Evolutionary conservation across 352 stramenopile species (phyloP).

Genomic region (Saprolegnia diclina): DNA sequence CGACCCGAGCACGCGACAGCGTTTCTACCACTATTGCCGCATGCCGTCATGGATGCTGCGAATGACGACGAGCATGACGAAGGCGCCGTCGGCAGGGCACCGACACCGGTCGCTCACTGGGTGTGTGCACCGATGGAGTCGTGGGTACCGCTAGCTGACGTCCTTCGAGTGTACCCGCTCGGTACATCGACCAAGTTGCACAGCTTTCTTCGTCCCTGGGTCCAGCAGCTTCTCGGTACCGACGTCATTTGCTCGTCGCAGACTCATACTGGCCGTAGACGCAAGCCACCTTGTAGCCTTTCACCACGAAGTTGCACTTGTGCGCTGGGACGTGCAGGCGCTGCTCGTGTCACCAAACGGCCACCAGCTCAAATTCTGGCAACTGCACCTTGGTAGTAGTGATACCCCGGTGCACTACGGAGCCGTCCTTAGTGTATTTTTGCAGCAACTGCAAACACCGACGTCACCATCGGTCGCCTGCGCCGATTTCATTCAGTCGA

Average conservation of each 20-base stretch:
- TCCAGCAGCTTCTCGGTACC: not conserved
- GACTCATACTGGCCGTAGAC: not conserved
- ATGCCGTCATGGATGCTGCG: not conserved
- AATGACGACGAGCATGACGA: not conserved
- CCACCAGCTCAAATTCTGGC: not conserved
- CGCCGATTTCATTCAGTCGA: not conserved
- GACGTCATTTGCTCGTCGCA: not conserved
- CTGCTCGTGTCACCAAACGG: not conserved
- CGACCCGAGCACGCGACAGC: too few species aligned
- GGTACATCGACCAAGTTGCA: not conserved
- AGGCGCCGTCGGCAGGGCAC: too few species aligned
- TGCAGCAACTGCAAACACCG: not conserved
- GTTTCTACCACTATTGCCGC: not conserved
- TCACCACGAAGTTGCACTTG: not conserved
- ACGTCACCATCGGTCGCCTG: not conserved
- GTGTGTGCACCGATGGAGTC: not conserved
- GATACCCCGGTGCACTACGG: not conserved
- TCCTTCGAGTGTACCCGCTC: not conserved
- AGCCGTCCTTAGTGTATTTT: not conserved
- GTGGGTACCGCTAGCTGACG: not conserved
- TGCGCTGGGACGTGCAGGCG: not conserved
- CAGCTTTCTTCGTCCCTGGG: not conserved
- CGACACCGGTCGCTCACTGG: not conserved
- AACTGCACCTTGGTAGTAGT: not conserved
- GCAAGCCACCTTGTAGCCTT: not conserved